Conservation (phyloP, 805 yeast genomes). For the Kuraishia piskuri region DNA sequence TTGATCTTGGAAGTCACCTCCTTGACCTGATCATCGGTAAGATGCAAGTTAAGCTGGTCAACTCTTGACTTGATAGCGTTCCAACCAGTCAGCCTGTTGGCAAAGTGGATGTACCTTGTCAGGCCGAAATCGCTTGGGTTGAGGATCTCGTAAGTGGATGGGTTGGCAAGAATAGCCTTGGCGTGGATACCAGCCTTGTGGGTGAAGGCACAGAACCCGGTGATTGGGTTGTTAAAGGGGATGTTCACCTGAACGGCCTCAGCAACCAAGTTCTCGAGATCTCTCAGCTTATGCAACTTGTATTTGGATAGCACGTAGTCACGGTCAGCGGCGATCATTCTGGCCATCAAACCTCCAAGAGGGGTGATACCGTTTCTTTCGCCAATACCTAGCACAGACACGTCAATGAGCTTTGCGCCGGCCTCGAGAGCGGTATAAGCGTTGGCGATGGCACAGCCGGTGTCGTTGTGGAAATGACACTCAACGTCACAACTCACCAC, state of each 20-base stretch:
- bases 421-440: slow-evolving; percentile 98
- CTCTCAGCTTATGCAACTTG: slow-evolving; percentile 92
- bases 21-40: slow-evolving; percentile 90
- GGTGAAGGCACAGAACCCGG: slow-evolving; percentile 99
- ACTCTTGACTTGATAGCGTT: slow-evolving; percentile 97
- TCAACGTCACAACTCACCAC: slow-evolving; percentile 96
- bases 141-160: slow-evolving; percentile 96
- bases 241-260: slow-evolving; percentile 95
- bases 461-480: slow-evolving; percentile 98
- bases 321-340: slow-evolving; percentile 98
- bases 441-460: slow-evolving; percentile 98
- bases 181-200: slow-evolving; percentile 99
- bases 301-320: slow-evolving; percentile 92
- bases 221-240: slow-evolving; percentile 97
- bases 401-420: slow-evolving; percentile 93
- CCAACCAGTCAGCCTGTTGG: slow-evolving; percentile 98
- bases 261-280: slow-evolving; percentile 90
- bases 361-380: slow-evolving; percentile 99
- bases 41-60: slow-evolving; percentile 84
- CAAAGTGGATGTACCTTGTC: slow-evolving; percentile 94
- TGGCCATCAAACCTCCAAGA: slow-evolving; percentile 95
- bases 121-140: slow-evolving; percentile 94
- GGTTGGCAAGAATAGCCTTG: slow-evolving; percentile 96
- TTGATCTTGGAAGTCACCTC: slow-evolving; percentile 92
- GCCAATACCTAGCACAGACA: slow-evolving; percentile 94